A percentile compares a stretch with the other conserved stretches of the same genome.
phyloP scores from a whole-genome alignment of 371 early-diverging fungal species.

The Mucor sp. region DNA sequence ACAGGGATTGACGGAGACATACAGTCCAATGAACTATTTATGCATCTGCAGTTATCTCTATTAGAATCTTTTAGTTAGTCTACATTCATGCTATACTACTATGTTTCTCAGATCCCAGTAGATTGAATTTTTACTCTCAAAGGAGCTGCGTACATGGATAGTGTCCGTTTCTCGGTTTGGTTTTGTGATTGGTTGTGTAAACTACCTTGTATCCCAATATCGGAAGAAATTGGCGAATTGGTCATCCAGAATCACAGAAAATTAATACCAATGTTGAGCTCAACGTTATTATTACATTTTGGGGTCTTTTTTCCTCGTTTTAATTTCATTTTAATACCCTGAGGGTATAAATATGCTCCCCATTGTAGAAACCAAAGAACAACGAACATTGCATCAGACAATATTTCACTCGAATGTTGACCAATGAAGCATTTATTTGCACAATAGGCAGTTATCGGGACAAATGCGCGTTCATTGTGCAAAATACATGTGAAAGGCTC shows the following conservation, averaged over 20 bases:
- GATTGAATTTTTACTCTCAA: background rate
- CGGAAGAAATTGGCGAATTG: background rate
- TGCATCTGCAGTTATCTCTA: background rate
- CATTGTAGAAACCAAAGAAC: background rate
- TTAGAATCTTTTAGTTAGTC: background rate
- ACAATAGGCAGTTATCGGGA: background rate
- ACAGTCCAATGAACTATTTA: background rate
- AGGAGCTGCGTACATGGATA: background rate
- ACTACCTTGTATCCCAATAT: background rate
- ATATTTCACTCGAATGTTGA: background rate
- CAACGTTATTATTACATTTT: background rate
- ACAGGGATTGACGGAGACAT: background rate
- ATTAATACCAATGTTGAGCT: background rate
- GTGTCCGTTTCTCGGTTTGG: background rate
- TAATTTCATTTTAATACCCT: background rate
- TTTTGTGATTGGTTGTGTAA: background rate
- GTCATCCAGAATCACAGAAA: conserved; percentile 1
- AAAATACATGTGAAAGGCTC: background rate
- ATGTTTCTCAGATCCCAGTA: background rate
- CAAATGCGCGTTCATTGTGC: background rate
- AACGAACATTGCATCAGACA: background rate
- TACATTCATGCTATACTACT: background rate
- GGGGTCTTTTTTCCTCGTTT: background rate
- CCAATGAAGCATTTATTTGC: background rate
- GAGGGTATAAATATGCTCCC: background rate